Base-by-base conservation (phyloP, 192 early-diverging fungal species). In the Coemansia sp. region DNA sequence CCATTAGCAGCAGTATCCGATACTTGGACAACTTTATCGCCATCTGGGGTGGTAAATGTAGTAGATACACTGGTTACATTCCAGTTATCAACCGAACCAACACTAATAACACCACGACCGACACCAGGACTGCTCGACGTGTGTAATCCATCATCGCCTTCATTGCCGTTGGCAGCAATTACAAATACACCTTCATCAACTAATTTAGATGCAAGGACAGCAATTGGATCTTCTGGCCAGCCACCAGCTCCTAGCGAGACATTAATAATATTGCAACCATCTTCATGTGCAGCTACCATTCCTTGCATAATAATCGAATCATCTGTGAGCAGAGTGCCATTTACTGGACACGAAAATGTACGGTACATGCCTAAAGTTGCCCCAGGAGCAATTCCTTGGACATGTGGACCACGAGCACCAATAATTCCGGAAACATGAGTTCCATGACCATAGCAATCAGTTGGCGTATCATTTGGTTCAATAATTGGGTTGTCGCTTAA, bases 371-470 rank as follows among this genome's bases (percentile, higher is more conserved):
- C 90, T 24, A 95, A 67, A 2, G 82, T 90, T 22, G 86, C 93
- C 48, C 84, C 84, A 0, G 95, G 95, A 14, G 92, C 94, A 19
- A 94, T 90, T 45, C 95, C 95, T 25, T 64, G 72, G 57, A 93
- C 83, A 11, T 70, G 61, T 25, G 63, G 72, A 4, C 88, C 86
- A 15, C 86, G 76, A 8, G 86, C 91, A 12, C 84, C 90, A 60
- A 92, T 85, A 32, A 93, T 93, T 2, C 90, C 90, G 6, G 85
- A 72, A 11, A 88, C 80, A 37, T 88, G 86, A 17, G 86, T 88
- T 8, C 87, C 86, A 48, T 89, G 88, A 6, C 86, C 88, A 57
- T 85, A 76, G 65, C 88, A 89, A 32, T 86, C 83, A 21, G 68
- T 75, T 7, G 88, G 86, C 19, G 85, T 82, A 7, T 83, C 69